A percentile compares a stretch with the other conserved stretches of the same genome.
phyloP scores from a whole-genome alignment of 2,329 filamentous ascomycete species.

The Helicocarpus griseus region DNA sequence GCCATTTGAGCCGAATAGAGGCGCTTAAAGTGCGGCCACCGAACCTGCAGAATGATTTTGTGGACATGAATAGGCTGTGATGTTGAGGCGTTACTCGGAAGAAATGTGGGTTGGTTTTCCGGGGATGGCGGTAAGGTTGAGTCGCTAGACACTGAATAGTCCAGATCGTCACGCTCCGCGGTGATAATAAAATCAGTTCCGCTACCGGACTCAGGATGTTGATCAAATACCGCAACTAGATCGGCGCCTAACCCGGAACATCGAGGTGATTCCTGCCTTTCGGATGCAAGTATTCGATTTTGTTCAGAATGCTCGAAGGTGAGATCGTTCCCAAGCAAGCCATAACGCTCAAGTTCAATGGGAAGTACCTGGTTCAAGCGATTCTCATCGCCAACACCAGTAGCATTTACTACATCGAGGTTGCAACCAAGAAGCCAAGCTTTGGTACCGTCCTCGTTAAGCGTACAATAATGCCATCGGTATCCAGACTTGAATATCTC shows the following conservation, averaged over 20 bases:
- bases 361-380: conserved; percentile 91
- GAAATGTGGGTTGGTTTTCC: conserved; percentile 23
- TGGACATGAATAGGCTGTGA: conserved; percentile 89
- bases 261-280: conserved; percentile 43
- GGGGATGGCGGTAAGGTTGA: conserved; percentile 38
- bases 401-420: conserved; percentile 58
- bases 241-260: conserved; percentile 68
- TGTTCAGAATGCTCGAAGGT: conserved; percentile 44
- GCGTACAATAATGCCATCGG: conserved; percentile 95
- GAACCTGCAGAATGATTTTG: conserved; percentile 82
- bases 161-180: conserved; percentile 61
- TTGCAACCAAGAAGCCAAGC: conserved; percentile 94
- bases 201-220: conserved; percentile 71
- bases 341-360: conserved; percentile 84
- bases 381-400: conserved; percentile 68
- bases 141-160: conserved; percentile 52
- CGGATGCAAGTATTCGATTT: conserved; percentile 41
- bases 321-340: conserved; percentile 73
- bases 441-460: conserved; percentile 90
- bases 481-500: conserved; percentile 90
- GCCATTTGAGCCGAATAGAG: conserved; percentile 92
- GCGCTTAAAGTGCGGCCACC: conserved; percentile 93
- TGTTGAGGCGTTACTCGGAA: conserved; percentile 38
- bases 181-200: conserved; percentile 89
- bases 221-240: conserved; percentile 77